Percentiles rank a stretch among this genome's conserved stretches.
These are phyloP conservation scores for Collariella sp. DNA, from an alignment of 495 filamentous ascomycete species.

Conservation along the genomic window DNA sequence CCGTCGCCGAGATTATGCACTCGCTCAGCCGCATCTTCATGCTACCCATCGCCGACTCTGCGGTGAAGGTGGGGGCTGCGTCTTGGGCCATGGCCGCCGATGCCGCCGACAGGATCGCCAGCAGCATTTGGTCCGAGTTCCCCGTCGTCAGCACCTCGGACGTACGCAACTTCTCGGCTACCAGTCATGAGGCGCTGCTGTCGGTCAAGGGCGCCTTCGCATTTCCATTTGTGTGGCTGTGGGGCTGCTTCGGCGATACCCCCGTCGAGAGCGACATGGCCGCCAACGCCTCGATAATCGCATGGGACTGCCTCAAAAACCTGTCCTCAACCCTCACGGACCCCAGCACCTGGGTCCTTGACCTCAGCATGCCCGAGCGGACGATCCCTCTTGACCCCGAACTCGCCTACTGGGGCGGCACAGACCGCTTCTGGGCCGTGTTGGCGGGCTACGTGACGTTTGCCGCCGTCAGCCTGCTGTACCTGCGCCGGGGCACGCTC, in stretches of 20 bases:
- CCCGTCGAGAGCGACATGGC: conserved; percentile 14
- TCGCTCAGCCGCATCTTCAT: conserved; percentile 13
- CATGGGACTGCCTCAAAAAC: conserved; percentile 10
- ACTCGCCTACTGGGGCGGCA: conserved; percentile 66
- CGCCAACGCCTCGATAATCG: conserved; percentile 3
- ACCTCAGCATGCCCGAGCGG: conserved; percentile 36
- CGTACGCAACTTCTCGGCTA: conserved; percentile 40
- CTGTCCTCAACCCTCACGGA: conserved; percentile 16
- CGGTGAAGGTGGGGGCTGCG: not conserved
- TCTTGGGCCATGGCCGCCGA: conserved; percentile 18
- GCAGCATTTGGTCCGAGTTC: conserved; percentile 32
- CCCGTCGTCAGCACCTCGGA: conserved; percentile 32
- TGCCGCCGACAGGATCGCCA: conserved; percentile 32
- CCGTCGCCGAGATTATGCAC: conserved; percentile 11
- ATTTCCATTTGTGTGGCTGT: conserved; percentile 18
- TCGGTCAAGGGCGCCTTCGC: conserved; percentile 30
- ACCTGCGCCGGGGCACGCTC: conserved; percentile 60
- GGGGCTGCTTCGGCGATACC: conserved; percentile 24
- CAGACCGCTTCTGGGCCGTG: conserved; percentile 72
- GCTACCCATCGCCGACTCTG: conserved; percentile 11
- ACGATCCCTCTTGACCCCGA: conserved; percentile 44
- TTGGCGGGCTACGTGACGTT: conserved; percentile 68
- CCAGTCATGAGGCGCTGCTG: conserved; percentile 40
- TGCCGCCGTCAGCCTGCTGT: conserved; percentile 67
- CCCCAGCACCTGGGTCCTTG: conserved; percentile 43